Percentiles rank a stretch among this genome's conserved stretches.
These are phyloP conservation scores for Coemansia sp. DNA, from an alignment of 192 early-diverging fungal species.

Conservation along the genomic window DNA sequence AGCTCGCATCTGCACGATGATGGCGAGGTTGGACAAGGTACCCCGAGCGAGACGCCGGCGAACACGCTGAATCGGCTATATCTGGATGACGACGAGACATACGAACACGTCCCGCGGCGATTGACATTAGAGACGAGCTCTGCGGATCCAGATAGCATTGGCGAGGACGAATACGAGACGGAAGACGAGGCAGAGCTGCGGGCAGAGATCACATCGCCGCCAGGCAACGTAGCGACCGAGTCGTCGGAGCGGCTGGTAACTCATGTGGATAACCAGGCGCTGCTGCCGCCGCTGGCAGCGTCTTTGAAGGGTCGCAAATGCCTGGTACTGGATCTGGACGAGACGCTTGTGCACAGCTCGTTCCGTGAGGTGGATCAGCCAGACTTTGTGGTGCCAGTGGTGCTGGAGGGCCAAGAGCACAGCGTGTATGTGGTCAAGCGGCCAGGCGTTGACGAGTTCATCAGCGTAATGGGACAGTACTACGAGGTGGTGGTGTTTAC, in stretches of 20 bases:
- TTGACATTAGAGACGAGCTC: slow-evolving; percentile 44
- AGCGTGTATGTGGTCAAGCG: slow-evolving; percentile 96
- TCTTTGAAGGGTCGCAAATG: slow-evolving; percentile 79
- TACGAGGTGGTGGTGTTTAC: slow-evolving; percentile 97
- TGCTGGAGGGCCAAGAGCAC: slow-evolving; percentile 87
- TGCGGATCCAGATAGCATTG: slow-evolving; percentile 45
- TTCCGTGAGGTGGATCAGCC: slow-evolving; percentile 77
- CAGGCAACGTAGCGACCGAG: slow-evolving; percentile 46
- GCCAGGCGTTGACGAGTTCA: slow-evolving; percentile 92
- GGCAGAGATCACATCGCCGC: slow-evolving; percentile 49
- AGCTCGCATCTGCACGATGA: slow-evolving; percentile 5
- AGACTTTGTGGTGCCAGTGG: slow-evolving; percentile 90
- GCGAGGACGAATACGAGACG: slow-evolving; percentile 33
- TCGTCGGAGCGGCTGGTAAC: slow-evolving; percentile 54
- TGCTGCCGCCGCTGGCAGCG: slow-evolving; percentile 70
- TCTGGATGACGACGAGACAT: slow-evolving; percentile 40
- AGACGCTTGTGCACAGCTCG: slow-evolving; percentile 95
- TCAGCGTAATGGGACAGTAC: slow-evolving; percentile 79
- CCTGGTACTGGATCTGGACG: slow-evolving; percentile 95
- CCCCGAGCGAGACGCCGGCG: slow-evolving; percentile 37
- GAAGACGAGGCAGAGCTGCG: slow-evolving; percentile 50
- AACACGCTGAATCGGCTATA: slow-evolving; percentile 49
- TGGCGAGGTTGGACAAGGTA: slow-evolving; percentile 7
- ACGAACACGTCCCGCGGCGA: slow-evolving; percentile 43
- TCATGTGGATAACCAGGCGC: slow-evolving; percentile 32